Evolutionary conservation across 345 rosid genomes (phyloP).

Genomic region (Hirschfeldia incana): DNA sequence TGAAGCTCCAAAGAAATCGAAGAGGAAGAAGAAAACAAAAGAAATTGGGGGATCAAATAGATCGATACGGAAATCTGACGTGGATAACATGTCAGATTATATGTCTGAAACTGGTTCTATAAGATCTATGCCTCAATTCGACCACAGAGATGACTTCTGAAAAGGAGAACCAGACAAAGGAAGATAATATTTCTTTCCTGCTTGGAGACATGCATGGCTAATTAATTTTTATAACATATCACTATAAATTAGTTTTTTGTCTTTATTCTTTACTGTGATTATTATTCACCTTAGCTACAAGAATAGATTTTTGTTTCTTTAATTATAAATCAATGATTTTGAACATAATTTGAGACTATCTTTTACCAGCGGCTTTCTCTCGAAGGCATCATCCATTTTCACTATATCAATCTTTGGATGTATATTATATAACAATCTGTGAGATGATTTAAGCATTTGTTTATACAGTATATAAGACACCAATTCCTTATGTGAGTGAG

Average conservation of each 20-base stretch:
- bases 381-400: not conserved
- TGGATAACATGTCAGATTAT: conserved; percentile 33
- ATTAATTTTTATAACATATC: conserved; percentile 18
- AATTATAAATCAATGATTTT: not conserved
- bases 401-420: not conserved
- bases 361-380: not conserved
- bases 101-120: conserved; percentile 46
- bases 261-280: not conserved
- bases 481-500: not conserved
- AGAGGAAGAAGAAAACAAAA: conserved; percentile 57
- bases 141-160: conserved; percentile 34
- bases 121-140: conserved; percentile 35
- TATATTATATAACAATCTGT: too few species aligned
- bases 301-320: not conserved
- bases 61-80: conserved; percentile 42
- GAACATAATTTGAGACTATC: not conserved
- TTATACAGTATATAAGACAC: not conserved
- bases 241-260: conserved; percentile 1
- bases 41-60: conserved; percentile 45
- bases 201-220: not conserved
- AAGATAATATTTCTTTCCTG: not conserved
- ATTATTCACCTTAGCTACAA: conserved; percentile 13
- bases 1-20: conserved; percentile 50
- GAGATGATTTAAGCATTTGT: too few species aligned
- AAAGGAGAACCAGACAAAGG: not conserved